Base-by-base conservation (phyloP, 73 alveolate species). In the Diophrys appendiculata region DNA sequence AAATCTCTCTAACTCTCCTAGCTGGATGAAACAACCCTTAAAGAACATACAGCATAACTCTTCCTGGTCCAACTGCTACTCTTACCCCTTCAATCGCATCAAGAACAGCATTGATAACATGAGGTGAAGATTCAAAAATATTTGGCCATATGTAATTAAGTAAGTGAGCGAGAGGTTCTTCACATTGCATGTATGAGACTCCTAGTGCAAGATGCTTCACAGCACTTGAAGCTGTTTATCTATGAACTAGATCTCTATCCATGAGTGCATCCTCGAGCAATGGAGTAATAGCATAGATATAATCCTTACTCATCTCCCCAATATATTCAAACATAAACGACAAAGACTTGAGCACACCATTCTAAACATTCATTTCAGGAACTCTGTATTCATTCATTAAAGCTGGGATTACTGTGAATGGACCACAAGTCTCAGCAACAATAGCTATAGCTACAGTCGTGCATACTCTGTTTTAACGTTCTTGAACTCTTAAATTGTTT, bases 341-440 rank as follows among this genome's bases (percentile, higher is more conserved):
- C 29, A 98, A 88, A 64, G 98, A 89, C 89, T 98, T 98, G 72
- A 98, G 88, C 68, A 98, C 99, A 60, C 99, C 99, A 92, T 98
- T 97, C 90, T 97, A 97, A 31, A 97, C 99, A 87, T 98, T 98
- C 91, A 97, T 91, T 86, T 98, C 99, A 30, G 98, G 98, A 22
- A 98, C 99, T 72, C 99, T 83, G 80, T 98, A 98, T 87, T 98
- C 99, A 77, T 98, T 97, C 99, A 98, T 91, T 72, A 98, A 81
- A 22, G 99, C 99, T 0, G 99, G 99, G 29, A 98, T 91, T 0
- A 98, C 99, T 3, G 99, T 98, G 92, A 96, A 98, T 0, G 99
- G 99, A 28, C 99, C 99, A 74, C 99, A 98, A 24, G 99, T 97
- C 89, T 98, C 99, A n/a, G 99, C 99, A n/a, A 98, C 99, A 56